A percentile compares a stretch with the other conserved stretches of the same genome.
Evolutionary conservation across 2,329 filamentous ascomycete species (phyloP).

Genomic region (Exophiala mesophila): DNA sequence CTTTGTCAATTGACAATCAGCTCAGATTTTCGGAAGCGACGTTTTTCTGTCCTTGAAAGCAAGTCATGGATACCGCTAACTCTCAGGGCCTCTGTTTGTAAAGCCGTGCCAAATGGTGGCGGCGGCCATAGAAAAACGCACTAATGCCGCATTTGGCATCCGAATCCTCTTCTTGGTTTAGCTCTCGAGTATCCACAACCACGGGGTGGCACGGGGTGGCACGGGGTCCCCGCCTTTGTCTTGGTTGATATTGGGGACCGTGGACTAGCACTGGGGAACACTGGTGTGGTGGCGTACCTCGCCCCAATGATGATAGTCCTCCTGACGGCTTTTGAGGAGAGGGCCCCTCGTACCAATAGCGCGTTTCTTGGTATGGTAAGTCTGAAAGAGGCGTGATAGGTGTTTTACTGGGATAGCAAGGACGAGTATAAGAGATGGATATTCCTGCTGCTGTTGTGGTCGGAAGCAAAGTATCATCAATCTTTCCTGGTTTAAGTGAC

Average conservation of each 20-base stretch:
- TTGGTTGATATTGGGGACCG: neutral
- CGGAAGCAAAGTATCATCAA: neutral
- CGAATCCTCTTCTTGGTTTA: neutral
- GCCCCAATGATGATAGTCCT: neutral
- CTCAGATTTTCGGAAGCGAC: neutral
- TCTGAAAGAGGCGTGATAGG: neutral
- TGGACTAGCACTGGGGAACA: neutral
- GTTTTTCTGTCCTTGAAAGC: too few relatives aligned
- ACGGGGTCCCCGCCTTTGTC: neutral
- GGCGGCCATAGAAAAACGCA: neutral
- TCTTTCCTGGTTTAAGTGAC: neutral
- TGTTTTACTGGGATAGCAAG: neutral
- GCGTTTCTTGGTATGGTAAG: slow-evolving; percentile 1
- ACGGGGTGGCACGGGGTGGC: too few relatives aligned
- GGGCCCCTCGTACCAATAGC: neutral
- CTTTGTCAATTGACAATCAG: neutral
- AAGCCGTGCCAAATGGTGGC: neutral
- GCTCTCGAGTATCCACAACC: neutral
- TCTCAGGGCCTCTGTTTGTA: neutral
- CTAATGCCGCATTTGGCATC: neutral
- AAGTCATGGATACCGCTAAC: neutral
- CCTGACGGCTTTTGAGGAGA: neutral
- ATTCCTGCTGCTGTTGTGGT: neutral
- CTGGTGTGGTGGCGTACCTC: neutral
- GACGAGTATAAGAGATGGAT: neutral